A percentile compares a stretch with the other conserved stretches of the same genome.
phyloP scores from a whole-genome alignment of 768 basidiomycete genomes.

The Termitomyces sp. region DNA sequence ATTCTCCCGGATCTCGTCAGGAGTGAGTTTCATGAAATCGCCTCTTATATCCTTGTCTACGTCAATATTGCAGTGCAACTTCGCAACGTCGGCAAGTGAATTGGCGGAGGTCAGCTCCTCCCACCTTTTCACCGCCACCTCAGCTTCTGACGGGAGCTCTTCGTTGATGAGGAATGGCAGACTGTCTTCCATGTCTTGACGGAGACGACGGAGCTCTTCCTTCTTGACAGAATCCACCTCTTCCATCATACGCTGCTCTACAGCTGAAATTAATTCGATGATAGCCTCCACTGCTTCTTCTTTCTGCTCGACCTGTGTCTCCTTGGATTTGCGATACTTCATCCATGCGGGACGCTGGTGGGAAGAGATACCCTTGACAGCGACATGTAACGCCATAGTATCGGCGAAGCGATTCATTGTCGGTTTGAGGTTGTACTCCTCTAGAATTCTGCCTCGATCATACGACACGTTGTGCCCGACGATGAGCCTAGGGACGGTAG shows the following conservation, averaged over 20 bases:
- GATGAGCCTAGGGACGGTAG: constrained; percentile 51
- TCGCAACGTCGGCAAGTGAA: constrained; percentile 88
- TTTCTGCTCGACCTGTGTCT: constrained; percentile 44
- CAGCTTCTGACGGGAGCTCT: constrained; percentile 28
- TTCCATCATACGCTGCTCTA: constrained; percentile 42
- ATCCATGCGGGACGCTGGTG: constrained; percentile 94
- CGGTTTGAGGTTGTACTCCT: constrained; percentile 72
- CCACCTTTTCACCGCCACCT: constrained; percentile 58
- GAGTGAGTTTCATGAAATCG: constrained; percentile 68
- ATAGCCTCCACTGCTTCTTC: constrained; percentile 62
- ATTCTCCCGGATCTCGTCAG: constrained; percentile 57
- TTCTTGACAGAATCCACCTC: constrained; percentile 43
- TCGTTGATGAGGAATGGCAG: constrained; percentile 19
- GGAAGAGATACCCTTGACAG: constrained; percentile 90
- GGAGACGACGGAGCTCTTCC: constrained; percentile 32
- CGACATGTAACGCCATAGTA: constrained; percentile 93
- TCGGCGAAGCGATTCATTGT: constrained; percentile 83
- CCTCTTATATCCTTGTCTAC: constrained; percentile 75
- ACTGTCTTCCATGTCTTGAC: constrained; percentile 34
- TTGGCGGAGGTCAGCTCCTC: constrained; percentile 91
- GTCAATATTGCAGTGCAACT: constrained; percentile 77
- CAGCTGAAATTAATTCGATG: constrained; percentile 29
- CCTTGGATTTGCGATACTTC: constrained; percentile 72
- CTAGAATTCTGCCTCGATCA: constrained; percentile 75
- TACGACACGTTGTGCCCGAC: constrained; percentile 96